These are phyloP conservation scores for Aethionema arabicum DNA, from an alignment of 345 rosid genomes.

Conservation along the genomic window DNA sequence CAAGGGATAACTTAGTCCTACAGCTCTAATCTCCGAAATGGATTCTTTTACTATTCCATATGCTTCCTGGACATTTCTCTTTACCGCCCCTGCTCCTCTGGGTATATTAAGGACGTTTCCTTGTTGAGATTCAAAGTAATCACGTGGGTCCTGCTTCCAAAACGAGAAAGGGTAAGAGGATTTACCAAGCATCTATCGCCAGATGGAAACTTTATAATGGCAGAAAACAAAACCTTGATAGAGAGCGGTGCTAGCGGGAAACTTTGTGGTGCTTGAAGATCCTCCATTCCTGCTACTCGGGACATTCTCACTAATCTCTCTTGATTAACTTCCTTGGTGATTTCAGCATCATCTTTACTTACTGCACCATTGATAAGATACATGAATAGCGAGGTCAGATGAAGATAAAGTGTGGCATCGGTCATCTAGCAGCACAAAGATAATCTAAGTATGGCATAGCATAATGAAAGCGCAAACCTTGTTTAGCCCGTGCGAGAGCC, in stretches of 20 bases:
- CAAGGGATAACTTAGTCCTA: conserved; percentile 63
- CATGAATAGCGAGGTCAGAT: conserved; percentile 14
- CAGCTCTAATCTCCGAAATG: conserved; percentile 50
- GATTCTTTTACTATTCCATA: conserved; percentile 63
- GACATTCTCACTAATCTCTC: conserved; percentile 52
- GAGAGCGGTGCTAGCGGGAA: conserved; percentile 67
- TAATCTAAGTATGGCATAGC: conserved; percentile 13
- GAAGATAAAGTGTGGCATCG: conserved; percentile 17
- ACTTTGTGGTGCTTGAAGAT: conserved; percentile 65
- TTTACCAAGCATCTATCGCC: conserved; percentile 6
- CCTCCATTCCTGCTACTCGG: conserved; percentile 72
- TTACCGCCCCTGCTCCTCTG: conserved; percentile 42
- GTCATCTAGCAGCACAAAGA: background rate
- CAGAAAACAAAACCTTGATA: conserved; percentile 58
- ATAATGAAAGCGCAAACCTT: conserved; percentile 47
- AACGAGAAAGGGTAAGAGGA: conserved; percentile 17
- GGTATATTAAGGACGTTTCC: conserved; percentile 50
- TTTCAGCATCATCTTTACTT: conserved; percentile 46
- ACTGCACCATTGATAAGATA: conserved; percentile 30
- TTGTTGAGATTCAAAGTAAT: conserved; percentile 97
- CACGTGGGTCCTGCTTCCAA: conserved; percentile 81
- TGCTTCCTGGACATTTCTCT: conserved; percentile 54
- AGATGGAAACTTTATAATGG: conserved; percentile 19
- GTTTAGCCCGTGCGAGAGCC: conserved; percentile 76
- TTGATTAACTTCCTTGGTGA: conserved; percentile 43